Percentiles rank a stretch among this genome's conserved stretches.
Evolutionary conservation across 768 basidiomycete species (phyloP).

Genomic region (Gautieria morchelliformis): DNA sequence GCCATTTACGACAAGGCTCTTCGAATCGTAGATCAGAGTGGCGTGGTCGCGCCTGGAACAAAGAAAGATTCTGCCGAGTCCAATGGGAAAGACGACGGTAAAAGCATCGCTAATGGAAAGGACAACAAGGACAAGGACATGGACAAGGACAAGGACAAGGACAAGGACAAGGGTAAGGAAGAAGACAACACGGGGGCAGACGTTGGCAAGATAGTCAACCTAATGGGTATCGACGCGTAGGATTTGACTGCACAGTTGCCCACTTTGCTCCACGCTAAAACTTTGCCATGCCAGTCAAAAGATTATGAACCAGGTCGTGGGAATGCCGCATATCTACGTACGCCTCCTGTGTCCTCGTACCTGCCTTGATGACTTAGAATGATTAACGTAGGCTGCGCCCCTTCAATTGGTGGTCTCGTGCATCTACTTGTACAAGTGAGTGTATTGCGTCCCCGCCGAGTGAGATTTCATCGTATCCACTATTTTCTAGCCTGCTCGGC

Average conservation of each 20-base stretch:
- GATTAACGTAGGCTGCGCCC: constrained; percentile 17
- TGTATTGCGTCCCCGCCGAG: neutral
- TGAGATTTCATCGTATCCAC: neutral
- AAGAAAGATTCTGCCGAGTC: neutral
- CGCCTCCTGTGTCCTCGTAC: neutral
- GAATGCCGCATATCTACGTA: constrained; percentile 1
- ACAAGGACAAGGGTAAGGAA: neutral
- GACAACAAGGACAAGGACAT: constrained; percentile 5
- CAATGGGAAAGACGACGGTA: constrained; percentile 4
- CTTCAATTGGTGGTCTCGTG: constrained; percentile 25
- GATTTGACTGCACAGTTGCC: constrained; percentile 1
- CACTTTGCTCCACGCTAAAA: constrained; percentile 1
- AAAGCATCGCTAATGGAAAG: neutral
- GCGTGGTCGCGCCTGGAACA: constrained; percentile 13
- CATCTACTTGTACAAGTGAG: constrained; percentile 27
- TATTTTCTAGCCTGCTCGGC: constrained; percentile 31
- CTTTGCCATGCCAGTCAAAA: neutral
- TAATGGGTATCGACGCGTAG: constrained; percentile 21
- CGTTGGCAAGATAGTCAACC: constrained; percentile 25
- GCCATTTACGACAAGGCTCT: constrained; percentile 29
- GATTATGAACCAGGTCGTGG: neutral
- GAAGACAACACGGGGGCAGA: constrained; percentile 16
- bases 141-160: neutral
- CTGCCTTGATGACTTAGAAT: neutral
- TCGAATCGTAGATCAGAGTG: constrained; percentile 24